Base-by-base conservation (phyloP, 1,284 basidiomycete genomes). In the Sporisorium graminicola region DNA sequence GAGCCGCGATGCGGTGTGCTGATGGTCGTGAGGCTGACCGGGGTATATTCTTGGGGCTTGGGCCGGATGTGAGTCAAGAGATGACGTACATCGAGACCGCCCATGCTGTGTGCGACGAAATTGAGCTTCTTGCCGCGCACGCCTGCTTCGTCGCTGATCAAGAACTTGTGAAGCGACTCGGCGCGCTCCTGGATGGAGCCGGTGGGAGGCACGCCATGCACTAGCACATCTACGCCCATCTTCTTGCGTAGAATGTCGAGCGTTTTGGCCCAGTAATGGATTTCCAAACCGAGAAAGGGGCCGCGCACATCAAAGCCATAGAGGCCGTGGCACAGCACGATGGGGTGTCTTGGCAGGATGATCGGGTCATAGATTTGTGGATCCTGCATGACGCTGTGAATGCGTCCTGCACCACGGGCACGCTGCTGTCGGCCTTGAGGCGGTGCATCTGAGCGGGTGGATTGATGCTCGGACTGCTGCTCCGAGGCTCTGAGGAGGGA, bases 91-190 rank as follows among this genome's bases (percentile, higher is more conserved):
- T 85, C 83, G 20, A 85, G 71, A 5, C 87, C 75, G 20, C 88
- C 89, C 97, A 99, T 99, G 20, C 93, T 95, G 85, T 99, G 97
- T 0, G 94, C 97, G 50, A 99, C 88, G 81, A 99, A 92, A 86
- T 99, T 99, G 82, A 98, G 86, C 58, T 90, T 92, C 81, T 90
- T 90, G 52, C 90, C 94, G 51, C 87, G 88, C 6, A 87, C 73
- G 12, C 75, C 79, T 1, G 91, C 91, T 57, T 90, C 91, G 29
- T 88, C 85, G 68, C 90, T 88, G 44, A 54, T 65, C 12, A 99
- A 89, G 74, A 92, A 91, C 24, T 89, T 87, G 86, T 99, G 90
- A 74, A 99, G 88, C 52, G 90, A 89, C 66, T 91, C 89, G 0
- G 95, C 93, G 14, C 97, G 91, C 35, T 93, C 92, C 46, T 91